phyloP scores from a whole-genome alignment of 2,329 filamentous ascomycete species.

The Eutypa lata region DNA sequence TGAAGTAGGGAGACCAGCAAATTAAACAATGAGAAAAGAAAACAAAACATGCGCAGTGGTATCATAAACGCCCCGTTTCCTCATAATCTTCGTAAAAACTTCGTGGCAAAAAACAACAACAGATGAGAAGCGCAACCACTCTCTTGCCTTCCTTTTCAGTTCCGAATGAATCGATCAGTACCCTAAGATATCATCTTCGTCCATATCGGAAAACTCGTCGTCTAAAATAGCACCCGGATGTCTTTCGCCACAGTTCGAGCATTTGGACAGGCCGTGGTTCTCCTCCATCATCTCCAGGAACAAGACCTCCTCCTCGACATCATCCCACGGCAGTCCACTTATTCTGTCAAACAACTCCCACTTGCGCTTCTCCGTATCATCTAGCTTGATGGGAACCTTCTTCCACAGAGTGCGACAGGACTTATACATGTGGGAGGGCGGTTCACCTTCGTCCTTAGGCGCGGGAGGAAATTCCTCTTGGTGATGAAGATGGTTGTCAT shows the following conservation, averaged over 20 bases:
- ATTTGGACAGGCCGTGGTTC: constrained; percentile 20
- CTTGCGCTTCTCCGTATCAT: constrained; percentile 37
- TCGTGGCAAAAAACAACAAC: not conserved
- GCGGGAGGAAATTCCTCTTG: constrained; percentile 35
- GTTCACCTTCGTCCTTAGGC: constrained; percentile 38
- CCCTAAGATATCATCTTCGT: constrained; percentile 11
- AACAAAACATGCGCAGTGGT: not conserved
- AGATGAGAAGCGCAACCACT: not conserved
- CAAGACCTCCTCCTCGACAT: constrained; percentile 25
- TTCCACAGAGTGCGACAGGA: constrained; percentile 50
- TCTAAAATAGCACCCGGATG: constrained; percentile 27
- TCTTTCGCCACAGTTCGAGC: constrained; percentile 27
- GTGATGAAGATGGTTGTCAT: constrained; percentile 20
- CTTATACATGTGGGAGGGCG: constrained; percentile 36
- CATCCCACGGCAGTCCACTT: constrained; percentile 27
- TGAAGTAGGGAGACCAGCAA: not conserved
- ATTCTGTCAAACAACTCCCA: constrained; percentile 46
- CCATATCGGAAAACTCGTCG: constrained; percentile 25
- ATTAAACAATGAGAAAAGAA: not conserved
- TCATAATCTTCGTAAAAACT: not conserved
- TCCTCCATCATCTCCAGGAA: constrained; percentile 25
- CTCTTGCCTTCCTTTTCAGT: not conserved
- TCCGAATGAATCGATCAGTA: not conserved
- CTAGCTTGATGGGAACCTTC: constrained; percentile 38
- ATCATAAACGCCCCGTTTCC: not conserved